phyloP scores from a whole-genome alignment of 2,329 filamentous ascomycete genomes.

The Monilinia vaccinii-corymbosi region DNA sequence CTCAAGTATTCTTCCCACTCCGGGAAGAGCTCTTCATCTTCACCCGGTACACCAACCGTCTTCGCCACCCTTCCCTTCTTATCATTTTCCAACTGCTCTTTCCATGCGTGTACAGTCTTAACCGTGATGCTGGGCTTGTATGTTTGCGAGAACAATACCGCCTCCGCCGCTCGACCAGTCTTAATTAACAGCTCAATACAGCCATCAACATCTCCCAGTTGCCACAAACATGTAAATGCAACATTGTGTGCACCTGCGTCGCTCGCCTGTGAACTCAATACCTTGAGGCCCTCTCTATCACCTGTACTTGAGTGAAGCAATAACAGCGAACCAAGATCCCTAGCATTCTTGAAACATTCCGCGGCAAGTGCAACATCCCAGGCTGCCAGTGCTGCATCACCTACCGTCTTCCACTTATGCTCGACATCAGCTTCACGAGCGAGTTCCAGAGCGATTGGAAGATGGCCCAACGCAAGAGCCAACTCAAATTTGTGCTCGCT shows the following conservation, averaged over 20 bases:
- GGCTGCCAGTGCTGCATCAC: conserved; percentile 74
- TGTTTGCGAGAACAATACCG: conserved; percentile 86
- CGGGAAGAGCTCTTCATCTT: conserved; percentile 83
- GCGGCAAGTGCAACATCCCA: conserved; percentile 87
- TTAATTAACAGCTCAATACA: conserved; percentile 72
- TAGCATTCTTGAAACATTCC: conserved; percentile 86
- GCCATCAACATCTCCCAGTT: conserved; percentile 70
- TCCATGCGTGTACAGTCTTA: conserved; percentile 68
- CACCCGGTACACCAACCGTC: conserved; percentile 71
- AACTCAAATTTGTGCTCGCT: conserved; percentile 95
- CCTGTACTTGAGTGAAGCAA: conserved; percentile 82
- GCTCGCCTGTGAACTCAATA: conserved; percentile 66
- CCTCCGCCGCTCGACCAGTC: conserved; percentile 74
- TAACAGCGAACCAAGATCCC: conserved; percentile 81
- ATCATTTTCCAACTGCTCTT: conserved; percentile 68
- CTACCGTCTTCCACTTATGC: conserved; percentile 97
- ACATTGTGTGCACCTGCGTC: conserved; percentile 80
- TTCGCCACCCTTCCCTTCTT: conserved; percentile 82
- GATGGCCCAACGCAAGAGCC: conserved; percentile 70
- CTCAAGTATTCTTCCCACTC: conserved; percentile 90
- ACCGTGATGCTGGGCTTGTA: conserved; percentile 77
- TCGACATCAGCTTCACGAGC: conserved; percentile 78
- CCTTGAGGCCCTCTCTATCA: conserved; percentile 63
- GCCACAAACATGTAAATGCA: conserved; percentile 84
- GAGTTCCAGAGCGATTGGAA: conserved; percentile 77